Base-by-base conservation (phyloP, 1,284 basidiomycete genomes). In the Cystobasidium slooffiae region DNA sequence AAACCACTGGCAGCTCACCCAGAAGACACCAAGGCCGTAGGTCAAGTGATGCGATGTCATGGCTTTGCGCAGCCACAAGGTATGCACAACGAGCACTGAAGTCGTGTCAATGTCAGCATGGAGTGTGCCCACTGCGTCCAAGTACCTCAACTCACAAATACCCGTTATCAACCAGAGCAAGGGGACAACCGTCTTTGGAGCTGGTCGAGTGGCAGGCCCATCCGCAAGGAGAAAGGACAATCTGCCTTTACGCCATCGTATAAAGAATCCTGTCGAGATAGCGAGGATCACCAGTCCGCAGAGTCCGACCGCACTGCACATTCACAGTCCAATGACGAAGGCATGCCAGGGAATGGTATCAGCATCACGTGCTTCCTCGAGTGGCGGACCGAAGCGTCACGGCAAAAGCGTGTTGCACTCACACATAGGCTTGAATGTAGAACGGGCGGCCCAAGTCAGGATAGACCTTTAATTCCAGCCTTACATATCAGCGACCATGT, bases 371-470 rank as follows among this genome's bases (percentile, higher is more conserved):
- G 31, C 31, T 5, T 31, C 31, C 31, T 31, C 31, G 31, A 31
- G 31, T 31, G 31, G 31, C 31, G 31, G 5, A 31, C 31, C 31
- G 31, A 14, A n/a, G 46, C 46, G 6, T 49, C n/a, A 49, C 6
- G 14, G n/a, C 46, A 3, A 12, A 6, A 14, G n/a, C n/a, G 46
- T 49, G 46, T n/a, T n/a, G 46, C 16, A 63, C 59, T 47, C 59
- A 62, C 59, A 62, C 24, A 41, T 62, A 62, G 12, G 39, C 59
- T 22, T 62, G 59, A 62, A 62, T 39, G 6, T 12, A 20, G 16
- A 62, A 62, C 1, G 41, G 24, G 7, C 39, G 8, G 16, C 59
- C 59, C 14, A 62, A 62, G 20, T 46, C 41, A 7, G 59, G 59
- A 62, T 62, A 62, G 59, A 62, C 59, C 59, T 62, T 37, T 46